Base-by-base conservation (phyloP, 805 yeast species). In the Kazachstania kunashirensis region DNA sequence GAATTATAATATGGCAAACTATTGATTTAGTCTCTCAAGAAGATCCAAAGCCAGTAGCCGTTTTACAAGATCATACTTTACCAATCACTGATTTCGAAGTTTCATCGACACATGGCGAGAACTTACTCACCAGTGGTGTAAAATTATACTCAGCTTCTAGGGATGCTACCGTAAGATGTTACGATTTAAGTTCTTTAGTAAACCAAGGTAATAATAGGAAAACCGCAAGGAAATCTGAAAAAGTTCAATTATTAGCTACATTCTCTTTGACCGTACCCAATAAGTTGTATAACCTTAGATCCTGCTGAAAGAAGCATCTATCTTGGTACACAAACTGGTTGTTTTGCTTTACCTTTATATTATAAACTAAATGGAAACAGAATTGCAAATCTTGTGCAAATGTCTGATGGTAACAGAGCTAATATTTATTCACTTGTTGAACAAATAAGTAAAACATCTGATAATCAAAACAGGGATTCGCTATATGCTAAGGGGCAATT, bases 221-320 rank as follows among this genome's bases (percentile, higher is more conserved):
- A 28, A 23, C 24, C 31, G 26, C 34, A 12, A 39, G 36, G n/a
- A 8, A 25, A 3, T 49, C 53, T 28, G 21, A 10, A 11, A 25
- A 23, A 4, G 29, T 19, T 2, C 53, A 59, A 23, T 60, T 81
- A 24, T 55, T 82, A 14, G 69, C 85, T 7, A 84, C 95, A 0
- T 78, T 84, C 51, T 78, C 86, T n/a, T 58, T 80, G n/a, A 18
- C 73, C 79, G 3, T 52, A 59, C 14, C 70, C 80, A 0, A 69
- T 84, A 9, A 68, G 69, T 18, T 61, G 79, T 14, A 38, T 89
- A 5, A 68, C 75, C 0, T 61, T 73, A 5, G 97, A 89, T 56
- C 85, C 94, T 1, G 84, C 88, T 0, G 84, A 77, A 49, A 67
- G 97, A 48, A 68, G 76, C 2, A 40, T 83, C 1, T 89, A 81